Conservation (phyloP, 192 early-diverging fungal genomes). For the Backusella australiensis region DNA sequence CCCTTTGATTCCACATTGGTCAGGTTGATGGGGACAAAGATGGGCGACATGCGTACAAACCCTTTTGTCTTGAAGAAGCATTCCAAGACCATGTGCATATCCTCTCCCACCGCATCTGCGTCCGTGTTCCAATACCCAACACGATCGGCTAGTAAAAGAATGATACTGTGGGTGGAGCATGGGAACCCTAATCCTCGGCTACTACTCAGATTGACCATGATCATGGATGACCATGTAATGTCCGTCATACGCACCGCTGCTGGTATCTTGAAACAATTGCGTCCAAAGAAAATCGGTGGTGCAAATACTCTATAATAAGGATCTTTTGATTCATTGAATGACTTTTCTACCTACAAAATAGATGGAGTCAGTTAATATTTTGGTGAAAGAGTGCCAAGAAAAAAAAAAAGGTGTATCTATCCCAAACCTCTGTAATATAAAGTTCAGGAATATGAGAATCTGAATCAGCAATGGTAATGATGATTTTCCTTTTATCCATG, state of each 20-base stretch:
- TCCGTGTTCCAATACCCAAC: slow-evolving; percentile 77
- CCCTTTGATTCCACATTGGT: slow-evolving; percentile 51
- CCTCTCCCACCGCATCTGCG: slow-evolving; percentile 70
- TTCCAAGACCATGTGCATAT: slow-evolving; percentile 79
- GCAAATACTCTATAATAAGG: slow-evolving; percentile 36
- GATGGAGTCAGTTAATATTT: background rate
- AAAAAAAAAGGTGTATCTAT: background rate
- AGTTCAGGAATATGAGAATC: slow-evolving; percentile 76
- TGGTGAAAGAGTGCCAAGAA: background rate
- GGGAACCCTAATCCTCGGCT: slow-evolving; percentile 58
- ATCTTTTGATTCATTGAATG: slow-evolving; percentile 36
- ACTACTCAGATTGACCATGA: slow-evolving; percentile 69
- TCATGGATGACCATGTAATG: slow-evolving; percentile 70
- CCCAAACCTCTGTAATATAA: slow-evolving; percentile 47
- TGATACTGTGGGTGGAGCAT: slow-evolving; percentile 73
- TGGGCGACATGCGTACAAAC: slow-evolving; percentile 55
- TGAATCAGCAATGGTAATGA: slow-evolving; percentile 64
- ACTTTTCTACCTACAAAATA: slow-evolving; percentile 21
- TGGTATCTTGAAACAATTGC: slow-evolving; percentile 67
- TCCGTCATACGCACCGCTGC: slow-evolving; percentile 68
- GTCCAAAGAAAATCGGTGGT: slow-evolving; percentile 49
- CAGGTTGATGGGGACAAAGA: slow-evolving; percentile 67
- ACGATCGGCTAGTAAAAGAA: slow-evolving; percentile 64
- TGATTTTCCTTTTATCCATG: slow-evolving; percentile 49
- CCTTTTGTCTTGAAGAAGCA: slow-evolving; percentile 72